phyloP scores from a whole-genome alignment of 176 grass and related monocot genomes.

The Elymus sibiricus region DNA sequence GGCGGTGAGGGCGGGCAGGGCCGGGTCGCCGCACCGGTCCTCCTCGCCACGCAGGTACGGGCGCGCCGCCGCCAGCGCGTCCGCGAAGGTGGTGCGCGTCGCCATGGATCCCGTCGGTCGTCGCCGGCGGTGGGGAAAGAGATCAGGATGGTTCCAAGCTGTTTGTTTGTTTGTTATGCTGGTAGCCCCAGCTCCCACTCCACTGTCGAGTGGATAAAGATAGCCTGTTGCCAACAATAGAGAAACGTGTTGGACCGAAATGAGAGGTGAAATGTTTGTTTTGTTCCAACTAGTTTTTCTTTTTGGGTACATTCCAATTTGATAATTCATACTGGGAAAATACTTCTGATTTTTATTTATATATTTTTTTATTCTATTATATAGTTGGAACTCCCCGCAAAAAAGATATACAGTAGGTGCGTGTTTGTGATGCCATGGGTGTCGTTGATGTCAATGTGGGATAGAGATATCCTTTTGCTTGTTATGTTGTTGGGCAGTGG shows the following conservation, averaged over 20 bases:
- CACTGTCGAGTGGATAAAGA: neutral
- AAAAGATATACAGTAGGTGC: too few species aligned
- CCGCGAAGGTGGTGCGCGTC: conserved; percentile 51
- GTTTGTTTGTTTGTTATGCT: neutral
- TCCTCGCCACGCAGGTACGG: conserved; percentile 73
- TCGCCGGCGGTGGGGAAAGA: conserved; percentile 24
- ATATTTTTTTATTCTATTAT: too few species aligned
- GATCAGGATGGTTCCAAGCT: neutral
- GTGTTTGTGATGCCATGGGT: too few species aligned
- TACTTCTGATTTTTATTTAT: too few species aligned
- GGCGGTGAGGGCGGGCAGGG: conserved; percentile 46
- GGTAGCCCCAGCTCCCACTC: neutral
- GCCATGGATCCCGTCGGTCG: conserved; percentile 21
- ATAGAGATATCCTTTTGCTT: too few species aligned
- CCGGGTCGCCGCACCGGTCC: conserved; percentile 46
- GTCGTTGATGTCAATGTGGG: too few species aligned
- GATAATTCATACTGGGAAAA: too few species aligned
- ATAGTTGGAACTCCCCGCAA: too few species aligned
- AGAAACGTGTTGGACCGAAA: neutral
- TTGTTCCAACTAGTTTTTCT: neutral
- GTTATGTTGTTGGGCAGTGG: too few species aligned
- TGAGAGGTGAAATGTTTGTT: neutral
- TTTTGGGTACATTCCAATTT: too few species aligned
- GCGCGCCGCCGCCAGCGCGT: conserved; percentile 45
- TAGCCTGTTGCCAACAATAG: neutral